phyloP scores from a whole-genome alignment of 176 grass and related monocot genomes.

The Chloris gayana region DNA sequence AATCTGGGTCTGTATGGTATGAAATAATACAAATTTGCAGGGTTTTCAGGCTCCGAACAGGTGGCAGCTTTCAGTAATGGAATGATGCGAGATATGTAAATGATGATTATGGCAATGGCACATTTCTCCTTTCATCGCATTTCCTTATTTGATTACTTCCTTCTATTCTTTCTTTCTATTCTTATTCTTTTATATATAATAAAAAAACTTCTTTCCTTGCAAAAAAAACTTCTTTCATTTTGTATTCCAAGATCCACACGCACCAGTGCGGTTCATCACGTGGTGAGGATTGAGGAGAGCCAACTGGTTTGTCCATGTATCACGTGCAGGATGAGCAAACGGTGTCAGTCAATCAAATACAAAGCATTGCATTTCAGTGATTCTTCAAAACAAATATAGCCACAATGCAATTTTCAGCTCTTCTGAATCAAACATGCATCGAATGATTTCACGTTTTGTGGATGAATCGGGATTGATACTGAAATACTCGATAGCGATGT shows the following conservation, averaged over 20 bases:
- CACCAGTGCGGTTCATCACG: not conserved
- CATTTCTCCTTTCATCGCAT: no score
- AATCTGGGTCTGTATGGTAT: not conserved
- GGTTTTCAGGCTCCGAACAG: not conserved
- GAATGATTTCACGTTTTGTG: not conserved
- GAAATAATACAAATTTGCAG: not conserved
- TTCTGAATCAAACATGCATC: no score
- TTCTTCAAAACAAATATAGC: not conserved
- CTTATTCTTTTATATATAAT: no score
- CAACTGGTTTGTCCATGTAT: not conserved
- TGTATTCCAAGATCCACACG: not conserved
- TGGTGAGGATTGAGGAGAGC: not conserved
- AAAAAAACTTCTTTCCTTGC: no score
- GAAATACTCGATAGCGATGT: not conserved
- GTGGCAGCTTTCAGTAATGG: not conserved
- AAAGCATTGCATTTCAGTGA: no score
- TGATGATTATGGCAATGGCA: not conserved
- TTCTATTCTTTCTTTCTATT: not conserved
- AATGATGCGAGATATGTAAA: not conserved
- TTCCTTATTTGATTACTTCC: no score
- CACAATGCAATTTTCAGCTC: no score
- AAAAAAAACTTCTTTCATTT: not conserved
- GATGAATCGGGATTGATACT: not conserved
- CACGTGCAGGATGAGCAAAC: not conserved
- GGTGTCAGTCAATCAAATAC: no score